Conservation (phyloP, 2,329 filamentous ascomycete genomes). For the Diaporthe aspalathi region DNA sequence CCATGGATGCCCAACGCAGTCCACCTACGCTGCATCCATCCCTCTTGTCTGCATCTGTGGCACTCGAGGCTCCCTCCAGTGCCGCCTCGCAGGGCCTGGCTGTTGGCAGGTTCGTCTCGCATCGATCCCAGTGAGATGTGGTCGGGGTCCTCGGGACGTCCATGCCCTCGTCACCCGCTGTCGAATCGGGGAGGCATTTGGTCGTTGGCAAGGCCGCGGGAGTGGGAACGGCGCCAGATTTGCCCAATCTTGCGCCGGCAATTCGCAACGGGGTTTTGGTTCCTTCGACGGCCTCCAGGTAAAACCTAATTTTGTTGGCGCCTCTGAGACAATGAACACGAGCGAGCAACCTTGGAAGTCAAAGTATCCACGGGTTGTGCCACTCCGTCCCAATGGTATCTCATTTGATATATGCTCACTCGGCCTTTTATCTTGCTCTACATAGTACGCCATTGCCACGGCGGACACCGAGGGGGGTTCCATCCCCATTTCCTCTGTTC, state of each 20-base stretch:
- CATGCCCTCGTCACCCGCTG: conserved; percentile 1
- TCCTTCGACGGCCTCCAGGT: conserved; percentile 19
- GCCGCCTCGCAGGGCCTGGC: neutral
- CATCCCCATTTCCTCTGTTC: too few species aligned
- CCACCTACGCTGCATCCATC: neutral
- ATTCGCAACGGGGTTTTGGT: conserved; percentile 19
- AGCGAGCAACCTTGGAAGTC: neutral
- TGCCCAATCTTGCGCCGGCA: conserved; percentile 20
- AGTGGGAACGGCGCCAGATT: conserved; percentile 29
- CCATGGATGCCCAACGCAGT: conserved; percentile 18
- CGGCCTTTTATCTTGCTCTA: neutral
- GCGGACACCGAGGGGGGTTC: neutral
- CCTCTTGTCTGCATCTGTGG: neutral
- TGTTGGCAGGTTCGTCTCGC: neutral
- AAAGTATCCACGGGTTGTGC: neutral
- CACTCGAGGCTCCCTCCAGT: conserved; percentile 3
- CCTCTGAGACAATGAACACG: neutral
- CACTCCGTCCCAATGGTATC: conserved; percentile 3
- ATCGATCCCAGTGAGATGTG: conserved; percentile 3
- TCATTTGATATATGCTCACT: neutral
- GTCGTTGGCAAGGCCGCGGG: neutral
- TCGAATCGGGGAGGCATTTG: conserved; percentile 7
- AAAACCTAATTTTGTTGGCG: conserved; percentile 7
- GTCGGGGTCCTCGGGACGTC: conserved; percentile 13
- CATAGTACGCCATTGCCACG: neutral